Evolutionary conservation across 2,329 filamentous ascomycete species (phyloP).

Genomic region (Dryadomyces quercivorus): DNA sequence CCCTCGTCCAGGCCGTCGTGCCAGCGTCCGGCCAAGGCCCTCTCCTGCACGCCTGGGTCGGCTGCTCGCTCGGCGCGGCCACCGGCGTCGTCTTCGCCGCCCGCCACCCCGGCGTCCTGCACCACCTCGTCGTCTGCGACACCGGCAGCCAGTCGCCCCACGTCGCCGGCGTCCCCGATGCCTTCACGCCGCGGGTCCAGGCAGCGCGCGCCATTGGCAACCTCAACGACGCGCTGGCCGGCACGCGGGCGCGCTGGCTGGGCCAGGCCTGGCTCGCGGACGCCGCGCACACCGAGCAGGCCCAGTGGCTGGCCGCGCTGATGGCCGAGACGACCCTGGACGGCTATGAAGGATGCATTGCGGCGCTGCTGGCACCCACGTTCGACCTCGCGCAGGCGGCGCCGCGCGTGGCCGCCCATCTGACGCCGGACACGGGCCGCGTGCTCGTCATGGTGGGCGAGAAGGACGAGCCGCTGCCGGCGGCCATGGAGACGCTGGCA

Average conservation of each 20-base stretch:
- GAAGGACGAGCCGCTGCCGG: slow-evolving; percentile 26
- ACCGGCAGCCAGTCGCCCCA: slow-evolving; percentile 27
- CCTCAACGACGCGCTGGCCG: background rate
- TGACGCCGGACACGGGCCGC: slow-evolving; percentile 14
- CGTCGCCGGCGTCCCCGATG: slow-evolving; percentile 14
- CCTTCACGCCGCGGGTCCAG: slow-evolving; percentile 23
- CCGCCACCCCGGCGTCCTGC: slow-evolving; percentile 24
- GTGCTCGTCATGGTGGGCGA: slow-evolving; percentile 28
- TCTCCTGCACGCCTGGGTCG: slow-evolving; percentile 26
- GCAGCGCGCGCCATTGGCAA: slow-evolving; percentile 17
- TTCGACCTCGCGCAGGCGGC: slow-evolving; percentile 26
- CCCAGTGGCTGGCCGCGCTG: slow-evolving; percentile 7
- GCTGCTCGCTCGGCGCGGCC: slow-evolving; percentile 32
- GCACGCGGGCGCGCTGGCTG: slow-evolving; percentile 9
- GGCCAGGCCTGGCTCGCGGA: slow-evolving; percentile 25
- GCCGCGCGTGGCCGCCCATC: slow-evolving; percentile 18
- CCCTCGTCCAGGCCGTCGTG: slow-evolving; percentile 19
- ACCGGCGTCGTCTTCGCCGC: slow-evolving; percentile 26
- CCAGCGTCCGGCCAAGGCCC: slow-evolving; percentile 11
- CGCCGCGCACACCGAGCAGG: slow-evolving; percentile 15
- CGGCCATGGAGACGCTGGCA: slow-evolving; percentile 26
- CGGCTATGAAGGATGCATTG: slow-evolving; percentile 28
- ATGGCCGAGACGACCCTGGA: slow-evolving; percentile 27
- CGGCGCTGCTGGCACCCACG: slow-evolving; percentile 22
- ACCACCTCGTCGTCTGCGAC: slow-evolving; percentile 26